A percentile compares a stretch with the other conserved stretches of the same genome.
Conservation (phyloP, 495 filamentous ascomycete species). For the Trichoderma asperelloides region DNA sequence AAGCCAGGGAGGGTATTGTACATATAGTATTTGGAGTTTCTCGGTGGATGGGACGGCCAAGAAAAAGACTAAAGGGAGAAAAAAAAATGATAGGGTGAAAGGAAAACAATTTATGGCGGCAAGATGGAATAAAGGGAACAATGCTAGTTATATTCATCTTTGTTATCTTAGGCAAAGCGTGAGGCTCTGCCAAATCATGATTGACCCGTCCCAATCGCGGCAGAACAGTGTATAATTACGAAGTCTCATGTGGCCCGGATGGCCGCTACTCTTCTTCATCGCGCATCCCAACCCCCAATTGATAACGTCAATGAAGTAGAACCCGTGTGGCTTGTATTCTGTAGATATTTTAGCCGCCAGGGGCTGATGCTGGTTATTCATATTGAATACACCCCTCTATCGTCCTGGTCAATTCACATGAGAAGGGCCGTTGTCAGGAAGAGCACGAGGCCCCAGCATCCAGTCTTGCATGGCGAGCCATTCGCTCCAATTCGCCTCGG, state of each 20-base stretch:
- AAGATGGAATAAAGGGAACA: not conserved
- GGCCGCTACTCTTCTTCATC: not conserved
- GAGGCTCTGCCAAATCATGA: not conserved
- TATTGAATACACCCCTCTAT: not conserved
- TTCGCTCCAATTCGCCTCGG: constrained; percentile 74
- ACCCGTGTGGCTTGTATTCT: too few relatives aligned
- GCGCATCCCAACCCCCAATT: not conserved
- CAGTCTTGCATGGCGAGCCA: constrained; percentile 94
- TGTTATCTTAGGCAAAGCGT: not conserved
- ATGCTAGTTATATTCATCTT: not conserved
- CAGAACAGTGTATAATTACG: not conserved
- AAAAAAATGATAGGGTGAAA: not conserved
- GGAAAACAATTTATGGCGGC: not conserved
- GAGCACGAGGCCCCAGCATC: constrained; percentile 65
- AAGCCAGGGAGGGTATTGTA: not conserved
- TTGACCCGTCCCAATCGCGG: not conserved
- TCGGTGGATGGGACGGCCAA: not conserved
- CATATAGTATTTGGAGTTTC: too few relatives aligned
- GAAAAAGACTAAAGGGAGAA: not conserved
- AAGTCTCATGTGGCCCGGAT: not conserved
- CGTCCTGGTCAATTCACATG: not conserved
- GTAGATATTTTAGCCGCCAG: not conserved
- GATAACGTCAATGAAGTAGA: not conserved
- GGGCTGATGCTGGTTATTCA: not conserved
- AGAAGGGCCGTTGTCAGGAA: constrained; percentile 12